A percentile compares a stretch with the other conserved stretches of the same genome.
Evolutionary conservation across 345 rosid species (phyloP).

Genomic region (Euclidium syriacum): DNA sequence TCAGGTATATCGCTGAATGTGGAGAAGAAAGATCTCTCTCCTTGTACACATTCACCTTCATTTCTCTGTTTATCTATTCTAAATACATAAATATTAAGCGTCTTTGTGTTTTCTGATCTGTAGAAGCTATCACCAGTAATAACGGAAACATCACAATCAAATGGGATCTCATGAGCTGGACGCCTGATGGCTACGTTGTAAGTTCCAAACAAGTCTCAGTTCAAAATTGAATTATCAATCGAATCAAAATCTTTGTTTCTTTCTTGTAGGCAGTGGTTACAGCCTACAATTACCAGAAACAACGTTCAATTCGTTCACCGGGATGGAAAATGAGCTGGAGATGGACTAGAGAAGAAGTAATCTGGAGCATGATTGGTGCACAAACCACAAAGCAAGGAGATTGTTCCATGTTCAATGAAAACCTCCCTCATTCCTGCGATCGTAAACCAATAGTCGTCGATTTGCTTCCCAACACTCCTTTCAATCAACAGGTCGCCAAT

Average conservation of each 20-base stretch:
- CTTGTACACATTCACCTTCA: not conserved
- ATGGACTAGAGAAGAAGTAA: conserved; percentile 57
- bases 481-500: conserved; percentile 50
- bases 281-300: conserved; percentile 65
- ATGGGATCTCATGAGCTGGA: conserved; percentile 88
- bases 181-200: conserved; percentile 88
- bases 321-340: conserved; percentile 71
- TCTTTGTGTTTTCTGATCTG: not conserved
- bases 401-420: conserved; percentile 47
- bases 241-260: not conserved
- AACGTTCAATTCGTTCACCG: conserved; percentile 55
- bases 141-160: conserved; percentile 71
- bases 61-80: not conserved
- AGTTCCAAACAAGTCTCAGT: conserved; percentile 22
- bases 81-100: not conserved
- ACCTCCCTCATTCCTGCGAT: conserved; percentile 47
- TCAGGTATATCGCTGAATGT: conserved; percentile 40
- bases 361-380: conserved; percentile 54
- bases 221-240: not conserved
- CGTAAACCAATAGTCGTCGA: conserved; percentile 46
- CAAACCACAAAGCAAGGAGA: conserved; percentile 54
- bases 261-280: conserved; percentile 60
- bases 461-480: conserved; percentile 46
- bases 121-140: conserved; percentile 48
- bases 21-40: not conserved